phyloP scores from a whole-genome alignment of 345 rosid genomes.

The Citrus inodora region DNA sequence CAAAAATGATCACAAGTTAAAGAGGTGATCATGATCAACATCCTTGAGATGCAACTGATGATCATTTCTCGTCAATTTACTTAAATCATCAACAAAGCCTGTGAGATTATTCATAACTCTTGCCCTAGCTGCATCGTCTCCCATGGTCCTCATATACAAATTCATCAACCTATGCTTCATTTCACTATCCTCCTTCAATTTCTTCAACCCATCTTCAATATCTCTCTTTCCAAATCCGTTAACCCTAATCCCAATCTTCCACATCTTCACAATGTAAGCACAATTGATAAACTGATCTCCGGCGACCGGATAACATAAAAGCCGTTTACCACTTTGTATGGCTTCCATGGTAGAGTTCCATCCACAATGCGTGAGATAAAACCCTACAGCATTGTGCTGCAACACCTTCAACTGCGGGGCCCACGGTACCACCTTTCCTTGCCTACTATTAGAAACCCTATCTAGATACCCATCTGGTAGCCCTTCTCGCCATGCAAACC shows the following conservation, averaged over 20 bases:
- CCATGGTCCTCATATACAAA: constrained; percentile 39
- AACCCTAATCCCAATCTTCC: constrained; percentile 57
- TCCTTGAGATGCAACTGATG: neutral
- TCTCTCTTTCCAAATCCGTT: constrained; percentile 44
- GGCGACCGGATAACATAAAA: constrained; percentile 70
- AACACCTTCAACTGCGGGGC: constrained; percentile 66
- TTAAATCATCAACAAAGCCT: constrained; percentile 27
- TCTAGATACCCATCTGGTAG: constrained; percentile 46
- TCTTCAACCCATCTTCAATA: constrained; percentile 42
- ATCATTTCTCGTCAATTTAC: neutral
- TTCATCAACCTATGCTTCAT: constrained; percentile 38
- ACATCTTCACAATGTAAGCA: constrained; percentile 46
- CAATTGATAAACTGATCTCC: constrained; percentile 86
- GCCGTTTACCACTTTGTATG: constrained; percentile 34
- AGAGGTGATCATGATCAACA: neutral
- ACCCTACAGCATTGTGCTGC: constrained; percentile 44
- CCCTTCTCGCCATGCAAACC: constrained; percentile 50
- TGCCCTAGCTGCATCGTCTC: constrained; percentile 28
- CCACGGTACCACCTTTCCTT: constrained; percentile 65
- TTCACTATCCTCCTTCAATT: constrained; percentile 42
- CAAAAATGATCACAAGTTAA: neutral
- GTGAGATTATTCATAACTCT: constrained; percentile 23
- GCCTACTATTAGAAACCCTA: constrained; percentile 25
- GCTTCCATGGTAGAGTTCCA: constrained; percentile 90
- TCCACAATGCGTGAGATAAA: constrained; percentile 76